These are phyloP conservation scores for Cyberlindnera maritima DNA, from an alignment of 805 yeast species.

Conservation along the genomic window DNA sequence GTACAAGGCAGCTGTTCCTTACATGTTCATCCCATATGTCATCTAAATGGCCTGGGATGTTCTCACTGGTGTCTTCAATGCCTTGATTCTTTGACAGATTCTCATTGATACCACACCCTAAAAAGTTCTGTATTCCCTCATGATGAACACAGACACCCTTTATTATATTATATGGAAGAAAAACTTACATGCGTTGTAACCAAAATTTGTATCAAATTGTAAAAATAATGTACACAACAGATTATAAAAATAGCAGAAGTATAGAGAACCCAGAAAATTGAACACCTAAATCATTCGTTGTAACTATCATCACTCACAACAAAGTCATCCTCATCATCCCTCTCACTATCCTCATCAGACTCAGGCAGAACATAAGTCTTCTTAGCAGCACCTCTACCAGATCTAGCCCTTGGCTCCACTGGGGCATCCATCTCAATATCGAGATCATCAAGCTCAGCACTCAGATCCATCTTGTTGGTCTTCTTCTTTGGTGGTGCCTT, in stretches of 20 bases:
- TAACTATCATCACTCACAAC: constrained; percentile 17
- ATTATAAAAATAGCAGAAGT: neutral
- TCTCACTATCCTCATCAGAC: constrained; percentile 8
- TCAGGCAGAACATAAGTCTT: constrained; percentile 14
- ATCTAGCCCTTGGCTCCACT: constrained; percentile 18
- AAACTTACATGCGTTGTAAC: no score
- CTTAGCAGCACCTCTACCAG: constrained; percentile 19
- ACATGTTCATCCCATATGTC: constrained; percentile 85
- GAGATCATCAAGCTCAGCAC: constrained; percentile 17
- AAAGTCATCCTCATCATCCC: constrained; percentile 11
- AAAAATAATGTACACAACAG: neutral
- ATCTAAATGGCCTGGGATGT: constrained; percentile 39
- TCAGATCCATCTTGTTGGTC: constrained; percentile 2
- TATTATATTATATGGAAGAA: no score
- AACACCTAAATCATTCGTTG: constrained; percentile 10
- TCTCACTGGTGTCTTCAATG: no score
- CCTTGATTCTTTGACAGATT: no score
- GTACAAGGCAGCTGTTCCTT: constrained; percentile 86
- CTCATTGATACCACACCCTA: no score
- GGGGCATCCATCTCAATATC: constrained; percentile 13
- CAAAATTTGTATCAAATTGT: neutral
- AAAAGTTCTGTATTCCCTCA: no score
- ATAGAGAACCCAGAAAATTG: no score
- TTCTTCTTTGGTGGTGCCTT: constrained; percentile 6
- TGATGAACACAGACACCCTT: no score